phyloP scores from a whole-genome alignment of 2,329 filamentous ascomycete genomes.

The Aspergillus sp. region DNA sequence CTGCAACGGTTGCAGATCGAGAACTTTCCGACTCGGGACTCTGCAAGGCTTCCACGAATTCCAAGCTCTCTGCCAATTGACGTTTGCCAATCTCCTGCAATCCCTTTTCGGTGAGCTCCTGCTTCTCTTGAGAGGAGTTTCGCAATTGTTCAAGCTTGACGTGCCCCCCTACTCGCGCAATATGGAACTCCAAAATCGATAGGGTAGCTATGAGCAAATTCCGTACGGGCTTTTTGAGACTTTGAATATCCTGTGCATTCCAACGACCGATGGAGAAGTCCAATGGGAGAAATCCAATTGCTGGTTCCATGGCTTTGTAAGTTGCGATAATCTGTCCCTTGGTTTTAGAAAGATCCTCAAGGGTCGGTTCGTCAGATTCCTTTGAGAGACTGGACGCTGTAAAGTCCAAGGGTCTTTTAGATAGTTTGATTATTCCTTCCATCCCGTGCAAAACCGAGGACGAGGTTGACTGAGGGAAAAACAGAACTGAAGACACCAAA shows the following conservation, averaged over 20 bases:
- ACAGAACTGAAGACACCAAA: conserved; percentile 35
- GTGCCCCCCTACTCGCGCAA: conserved; percentile 20
- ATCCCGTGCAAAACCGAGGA: conserved; percentile 33
- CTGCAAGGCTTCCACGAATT: conserved; percentile 32
- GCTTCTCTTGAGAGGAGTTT: background rate
- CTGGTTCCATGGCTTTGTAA: conserved; percentile 34
- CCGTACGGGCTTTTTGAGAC: conserved; percentile 30
- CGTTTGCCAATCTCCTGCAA: conserved; percentile 19
- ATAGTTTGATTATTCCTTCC: conserved; percentile 21
- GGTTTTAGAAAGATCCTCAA: conserved; percentile 21
- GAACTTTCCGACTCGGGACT: conserved; percentile 30
- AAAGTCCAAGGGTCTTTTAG: conserved; percentile 23
- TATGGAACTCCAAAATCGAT: conserved; percentile 39
- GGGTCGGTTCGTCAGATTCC: conserved; percentile 9
- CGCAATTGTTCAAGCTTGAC: conserved; percentile 13
- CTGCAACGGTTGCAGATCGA: conserved; percentile 24
- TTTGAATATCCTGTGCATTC: conserved; percentile 38
- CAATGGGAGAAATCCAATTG: conserved; percentile 39
- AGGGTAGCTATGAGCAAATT: conserved; percentile 28
- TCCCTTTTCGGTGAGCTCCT: conserved; percentile 11
- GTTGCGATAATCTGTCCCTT: conserved; percentile 26
- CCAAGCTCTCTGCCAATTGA: conserved; percentile 26
- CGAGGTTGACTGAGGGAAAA: conserved; percentile 46
- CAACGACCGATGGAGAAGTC: conserved; percentile 42
- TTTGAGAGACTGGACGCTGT: conserved; percentile 16